These are phyloP conservation scores for Carex littledalei DNA, from an alignment of 176 grass and related monocot species.

Conservation along the genomic window DNA sequence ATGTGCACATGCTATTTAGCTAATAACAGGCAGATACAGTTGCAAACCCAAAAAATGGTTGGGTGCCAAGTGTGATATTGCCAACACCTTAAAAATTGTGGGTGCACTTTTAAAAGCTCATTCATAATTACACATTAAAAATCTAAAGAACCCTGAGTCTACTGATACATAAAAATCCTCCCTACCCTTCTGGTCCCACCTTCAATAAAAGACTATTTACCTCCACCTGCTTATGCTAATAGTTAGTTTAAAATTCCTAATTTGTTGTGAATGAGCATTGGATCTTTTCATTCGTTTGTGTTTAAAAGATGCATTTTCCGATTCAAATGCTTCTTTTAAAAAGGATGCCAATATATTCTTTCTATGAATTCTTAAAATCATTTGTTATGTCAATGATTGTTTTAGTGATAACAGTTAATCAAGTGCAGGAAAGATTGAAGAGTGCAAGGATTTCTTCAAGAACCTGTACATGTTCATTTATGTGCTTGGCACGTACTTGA, in stretches of 20 bases:
- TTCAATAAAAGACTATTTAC: background rate
- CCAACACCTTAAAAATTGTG: background rate
- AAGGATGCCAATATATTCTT: background rate
- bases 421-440: slow-evolving; percentile 55
- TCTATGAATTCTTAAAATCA: background rate
- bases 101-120: background rate
- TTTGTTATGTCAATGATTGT: background rate
- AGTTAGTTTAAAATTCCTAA: background rate
- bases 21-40: background rate
- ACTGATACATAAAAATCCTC: background rate
- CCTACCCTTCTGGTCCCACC: background rate
- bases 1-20: background rate
- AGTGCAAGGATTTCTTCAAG: slow-evolving; percentile 89
- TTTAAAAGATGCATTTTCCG: background rate
- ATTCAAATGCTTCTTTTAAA: background rate
- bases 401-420: background rate
- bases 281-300: background rate
- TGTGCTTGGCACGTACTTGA: slow-evolving; percentile 84
- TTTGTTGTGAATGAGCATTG: background rate
- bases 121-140: background rate
- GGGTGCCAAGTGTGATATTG: background rate
- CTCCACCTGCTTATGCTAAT: background rate
- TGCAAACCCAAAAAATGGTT: background rate
- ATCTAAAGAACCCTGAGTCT: background rate
- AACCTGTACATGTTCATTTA: slow-evolving; percentile 87